Base-by-base conservation (phyloP, 2,329 filamentous ascomycete genomes). In the Nakataea oryzae region DNA sequence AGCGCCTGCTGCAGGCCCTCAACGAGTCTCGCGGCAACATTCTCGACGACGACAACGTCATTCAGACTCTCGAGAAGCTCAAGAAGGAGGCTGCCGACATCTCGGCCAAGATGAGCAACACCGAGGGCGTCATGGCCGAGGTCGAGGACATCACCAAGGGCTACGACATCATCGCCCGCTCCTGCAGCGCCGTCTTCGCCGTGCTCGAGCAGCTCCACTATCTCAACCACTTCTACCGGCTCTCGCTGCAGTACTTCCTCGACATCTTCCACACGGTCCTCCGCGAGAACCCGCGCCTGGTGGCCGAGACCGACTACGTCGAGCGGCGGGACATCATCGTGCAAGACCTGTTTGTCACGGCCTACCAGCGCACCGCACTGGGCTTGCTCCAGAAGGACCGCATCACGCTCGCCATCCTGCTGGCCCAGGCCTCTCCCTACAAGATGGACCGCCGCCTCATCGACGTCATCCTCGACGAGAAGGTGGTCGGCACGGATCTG, bases 201-300 rank as follows among this genome's bases (percentile, higher is more conserved):
- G 90, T 99, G 17, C 81, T 99, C 64, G 96, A 99, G 77, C 93
- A 99, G 74, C 84, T 99, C 63, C 93, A 97, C 75, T 96, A 97
- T 72, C 87, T 99, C 73, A 97, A 99, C 74, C 95, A 97, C 79
- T 97, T 97, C 77, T 99, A 99, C 75, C 96, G 97, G 73, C 99
- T 99, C 81, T 99, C 95, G 50, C 82, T 99, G 64, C 93, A 97
- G 74, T 99, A 96, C 77, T 99, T 99, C 77, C 84, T 96, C 62
- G 90, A 97, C 73, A 99, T 99, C 68, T 99, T 99, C 83, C 90
- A 96, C 72, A 86, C 89, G 7, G 95, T 99, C 9, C 82, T 99
- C 54, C 89, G 89, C 68, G 83, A 86, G 63, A 96, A 96, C 74
- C 87, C 88, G 70, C 86, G 86, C 64, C 80, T 95, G 60, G 82